A percentile compares a stretch with the other conserved stretches of the same genome.
These are phyloP conservation scores for Cystofilobasidium bisporidii DNA, from an alignment of 768 basidiomycete genomes.

Conservation along the genomic window DNA sequence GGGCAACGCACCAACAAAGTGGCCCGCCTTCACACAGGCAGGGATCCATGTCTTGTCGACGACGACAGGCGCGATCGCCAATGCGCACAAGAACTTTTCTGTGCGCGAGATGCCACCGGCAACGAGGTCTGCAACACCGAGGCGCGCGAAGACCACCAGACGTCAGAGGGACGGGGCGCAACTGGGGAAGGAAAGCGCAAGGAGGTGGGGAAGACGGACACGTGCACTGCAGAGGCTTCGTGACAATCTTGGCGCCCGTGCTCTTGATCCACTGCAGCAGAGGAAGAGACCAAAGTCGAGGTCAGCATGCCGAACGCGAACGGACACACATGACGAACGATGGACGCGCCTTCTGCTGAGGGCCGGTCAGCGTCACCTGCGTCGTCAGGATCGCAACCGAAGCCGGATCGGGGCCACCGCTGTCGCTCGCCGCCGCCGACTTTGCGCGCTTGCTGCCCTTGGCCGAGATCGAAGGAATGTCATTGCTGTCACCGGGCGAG, in stretches of 20 bases:
- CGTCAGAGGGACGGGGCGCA: too few relatives aligned
- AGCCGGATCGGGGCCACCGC: conserved; percentile 44
- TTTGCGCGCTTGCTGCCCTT: conserved; percentile 6
- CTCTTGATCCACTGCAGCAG: conserved; percentile 49
- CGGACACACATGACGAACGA: not conserved
- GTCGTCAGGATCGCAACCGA: conserved; percentile 48
- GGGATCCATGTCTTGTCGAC: conserved; percentile 61
- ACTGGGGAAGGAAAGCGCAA: too few relatives aligned
- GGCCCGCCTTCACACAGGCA: conserved; percentile 50
- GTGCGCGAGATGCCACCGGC: conserved; percentile 63
- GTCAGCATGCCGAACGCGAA: not conserved
- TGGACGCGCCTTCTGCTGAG: conserved; percentile 53
- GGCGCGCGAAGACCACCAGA: too few relatives aligned
- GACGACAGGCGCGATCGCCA: conserved; percentile 55
- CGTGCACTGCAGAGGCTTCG: conserved; percentile 59
- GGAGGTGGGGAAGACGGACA: too few relatives aligned
- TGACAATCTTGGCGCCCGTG: conserved; percentile 58
- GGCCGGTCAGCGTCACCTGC: conserved; percentile 51
- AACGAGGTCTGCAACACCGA: conserved; percentile 51
- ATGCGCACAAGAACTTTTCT: conserved; percentile 74
- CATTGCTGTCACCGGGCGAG: too few relatives aligned
- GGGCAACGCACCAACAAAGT: conserved; percentile 61
- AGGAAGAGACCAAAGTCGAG: not conserved
- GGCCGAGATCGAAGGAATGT: not conserved
- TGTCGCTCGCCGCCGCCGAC: not conserved